These are phyloP conservation scores for Flaveria robusta DNA, from an alignment of 129 eudicot species.

Conservation along the genomic window DNA sequence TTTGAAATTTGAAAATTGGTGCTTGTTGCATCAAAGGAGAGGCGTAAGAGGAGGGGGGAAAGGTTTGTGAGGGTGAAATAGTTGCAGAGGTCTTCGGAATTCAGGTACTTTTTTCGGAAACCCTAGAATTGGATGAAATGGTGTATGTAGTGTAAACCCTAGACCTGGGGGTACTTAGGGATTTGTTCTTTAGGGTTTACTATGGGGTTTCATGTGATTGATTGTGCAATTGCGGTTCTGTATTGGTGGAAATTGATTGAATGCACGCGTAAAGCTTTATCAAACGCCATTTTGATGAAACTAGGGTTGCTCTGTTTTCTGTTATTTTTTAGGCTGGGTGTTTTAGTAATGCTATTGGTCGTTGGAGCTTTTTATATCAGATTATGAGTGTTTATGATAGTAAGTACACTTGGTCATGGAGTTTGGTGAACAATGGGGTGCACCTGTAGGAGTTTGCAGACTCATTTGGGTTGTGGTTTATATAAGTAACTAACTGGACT, in stretches of 20 bases:
- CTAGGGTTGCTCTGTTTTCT: conserved; percentile 33
- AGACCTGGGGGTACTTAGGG: conserved; percentile 30
- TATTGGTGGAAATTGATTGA: conserved; percentile 41
- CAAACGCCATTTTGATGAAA: conserved; percentile 17
- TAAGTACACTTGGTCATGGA: conserved; percentile 11
- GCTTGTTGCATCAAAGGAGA: conserved; percentile 27
- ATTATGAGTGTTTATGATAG: conserved; percentile 22
- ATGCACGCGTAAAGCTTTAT: conserved; percentile 25
- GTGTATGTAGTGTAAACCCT: conserved; percentile 51
- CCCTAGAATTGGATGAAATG: conserved; percentile 57
- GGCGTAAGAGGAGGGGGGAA: conserved; percentile 33
- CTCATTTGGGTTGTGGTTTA: conserved; percentile 1
- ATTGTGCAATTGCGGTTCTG: conserved; percentile 25
- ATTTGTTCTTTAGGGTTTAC: conserved; percentile 35
- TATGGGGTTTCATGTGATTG: conserved; percentile 26
- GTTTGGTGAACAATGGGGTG: conserved; percentile 24
- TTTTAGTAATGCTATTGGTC: conserved; percentile 18
- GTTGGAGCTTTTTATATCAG: conserved; percentile 18
- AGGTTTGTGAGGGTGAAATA: conserved; percentile 39
- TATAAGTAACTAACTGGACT: conserved; percentile 7
- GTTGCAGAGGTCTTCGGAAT: conserved; percentile 33
- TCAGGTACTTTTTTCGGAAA: conserved; percentile 57
- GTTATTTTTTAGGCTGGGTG: conserved; percentile 5
- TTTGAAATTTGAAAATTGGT: conserved; percentile 42
- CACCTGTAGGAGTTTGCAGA: conserved; percentile 13